A percentile compares a stretch with the other conserved stretches of the same genome.
These are phyloP conservation scores for Kazachstania sp. DNA, from an alignment of 1,139 yeast genomes.

Conservation along the genomic window DNA sequence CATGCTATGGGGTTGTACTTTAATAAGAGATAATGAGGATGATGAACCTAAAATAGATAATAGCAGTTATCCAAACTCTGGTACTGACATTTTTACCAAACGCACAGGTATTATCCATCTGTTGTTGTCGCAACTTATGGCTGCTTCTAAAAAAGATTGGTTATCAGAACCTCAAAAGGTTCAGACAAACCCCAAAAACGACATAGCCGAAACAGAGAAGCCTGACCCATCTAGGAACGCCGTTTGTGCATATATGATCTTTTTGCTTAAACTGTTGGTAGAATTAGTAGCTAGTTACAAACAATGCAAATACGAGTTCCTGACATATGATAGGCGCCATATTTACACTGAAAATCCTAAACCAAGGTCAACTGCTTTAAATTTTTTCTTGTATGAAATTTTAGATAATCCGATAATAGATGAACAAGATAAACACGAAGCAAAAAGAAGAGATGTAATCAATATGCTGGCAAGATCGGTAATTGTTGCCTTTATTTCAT, in stretches of 20 bases:
- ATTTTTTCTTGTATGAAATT: constrained; percentile 67
- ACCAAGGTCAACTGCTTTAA: constrained; percentile 70
- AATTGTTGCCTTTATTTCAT: constrained; percentile 53
- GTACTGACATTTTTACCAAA: constrained; percentile 13
- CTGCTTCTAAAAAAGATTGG: constrained; percentile 47
- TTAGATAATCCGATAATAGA: constrained; percentile 47
- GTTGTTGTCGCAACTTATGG: constrained; percentile 57
- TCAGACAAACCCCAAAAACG: constrained; percentile 25
- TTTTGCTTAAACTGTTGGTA: constrained; percentile 55
- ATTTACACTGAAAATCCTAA: constrained; percentile 35
- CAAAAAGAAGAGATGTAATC: constrained; percentile 31
- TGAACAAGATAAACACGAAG: constrained; percentile 28
- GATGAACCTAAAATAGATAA: constrained; percentile 4
- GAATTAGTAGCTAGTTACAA: constrained; percentile 76
- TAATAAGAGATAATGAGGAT: constrained; percentile 16
- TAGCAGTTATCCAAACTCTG: constrained; percentile 7
- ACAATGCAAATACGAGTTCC: constrained; percentile 71
- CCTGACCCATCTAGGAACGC: constrained; percentile 35
- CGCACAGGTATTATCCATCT: constrained; percentile 56
- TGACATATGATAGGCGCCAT: constrained; percentile 61
- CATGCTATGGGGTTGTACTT: constrained; percentile 18
- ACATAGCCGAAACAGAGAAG: constrained; percentile 17
- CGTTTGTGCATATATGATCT: constrained; percentile 57
- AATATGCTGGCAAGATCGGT: constrained; percentile 36
- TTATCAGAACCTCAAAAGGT: constrained; percentile 31